Base-by-base conservation (phyloP, 2,329 filamentous ascomycete genomes). In the Sclerotinia glacialis region DNA sequence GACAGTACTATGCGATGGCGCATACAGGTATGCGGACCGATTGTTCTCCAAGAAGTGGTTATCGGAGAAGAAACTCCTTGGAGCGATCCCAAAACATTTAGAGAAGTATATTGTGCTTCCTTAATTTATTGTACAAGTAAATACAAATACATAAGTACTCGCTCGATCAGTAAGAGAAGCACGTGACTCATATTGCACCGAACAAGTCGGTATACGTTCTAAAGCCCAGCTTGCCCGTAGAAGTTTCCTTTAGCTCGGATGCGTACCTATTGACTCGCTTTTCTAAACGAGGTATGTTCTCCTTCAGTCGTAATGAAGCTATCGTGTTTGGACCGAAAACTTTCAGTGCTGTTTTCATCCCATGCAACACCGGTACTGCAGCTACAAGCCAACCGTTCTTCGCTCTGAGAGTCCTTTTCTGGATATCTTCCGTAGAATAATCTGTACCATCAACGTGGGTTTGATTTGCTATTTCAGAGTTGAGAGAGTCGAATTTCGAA, bases 1-100 rank as follows among this genome's bases (percentile, higher is more conserved):
- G 56, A 99, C 95, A 1, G 86, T 98, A 67, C 84, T 99, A 54
- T 97, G 92, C 76, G 95, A 99, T 77, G 95, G 95, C 68, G 95
- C 95, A n/a, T 98, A 99, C 77, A 83, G 95, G 75, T 99, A 99
- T 78, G 95, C 95, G 6, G 95, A 99, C 71, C 84, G 95, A 46
- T 78, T 99, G 69, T 99, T 99, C 80, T 96, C 92, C 55, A 87
- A 86, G 78, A 93, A 90, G 78, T 99, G 95, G 95, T 80, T 99
- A 72, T 83, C 88, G 77, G 86, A 88, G 75, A 99, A 98, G 87
- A 90, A 90, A 67, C 81, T 99, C 71, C 78, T 95, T 55, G 85
- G 81, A 37, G 89, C 93, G 53, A 89, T 99, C 77, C 95, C 95
- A 8, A 85, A 91, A 80, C 88, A 91, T 76, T 79, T 98, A 76